phyloP scores from a whole-genome alignment of 805 yeast genomes.

The Candida awuae region DNA sequence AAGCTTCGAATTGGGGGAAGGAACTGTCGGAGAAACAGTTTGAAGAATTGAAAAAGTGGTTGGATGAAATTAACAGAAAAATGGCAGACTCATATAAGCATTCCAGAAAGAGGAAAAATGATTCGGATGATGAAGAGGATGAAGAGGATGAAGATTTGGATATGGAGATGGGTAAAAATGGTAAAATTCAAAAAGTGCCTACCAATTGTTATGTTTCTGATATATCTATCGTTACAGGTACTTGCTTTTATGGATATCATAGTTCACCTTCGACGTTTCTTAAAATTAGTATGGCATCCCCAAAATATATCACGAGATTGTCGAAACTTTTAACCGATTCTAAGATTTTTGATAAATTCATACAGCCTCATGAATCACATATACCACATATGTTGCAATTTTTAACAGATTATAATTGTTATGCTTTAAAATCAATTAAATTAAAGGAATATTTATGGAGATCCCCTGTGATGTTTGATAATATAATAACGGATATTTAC shows the following conservation, averaged over 20 bases:
- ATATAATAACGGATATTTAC: constrained; percentile 6
- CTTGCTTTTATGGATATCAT: constrained; percentile 79
- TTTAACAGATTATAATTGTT: constrained; percentile 72
- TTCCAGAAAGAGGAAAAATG: not conserved
- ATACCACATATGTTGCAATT: constrained; percentile 73
- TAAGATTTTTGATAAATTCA: constrained; percentile 28
- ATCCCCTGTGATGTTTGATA: constrained; percentile 35
- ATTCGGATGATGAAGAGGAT: constrained; percentile 13
- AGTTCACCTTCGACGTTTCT: constrained; percentile 56
- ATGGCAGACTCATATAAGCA: constrained; percentile 1
- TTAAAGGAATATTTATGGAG: constrained; percentile 44
- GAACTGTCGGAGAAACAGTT: constrained; percentile 30
- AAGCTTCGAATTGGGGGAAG: constrained; percentile 22
- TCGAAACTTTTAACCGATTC: constrained; percentile 42
- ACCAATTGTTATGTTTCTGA: constrained; percentile 41
- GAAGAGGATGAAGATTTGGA: constrained; percentile 9
- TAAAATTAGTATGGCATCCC: constrained; percentile 62
- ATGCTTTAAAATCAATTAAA: constrained; percentile 74
- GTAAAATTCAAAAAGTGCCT: not conserved
- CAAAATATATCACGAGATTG: constrained; percentile 48
- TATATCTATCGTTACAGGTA: constrained; percentile 59
- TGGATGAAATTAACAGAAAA: constrained; percentile 13
- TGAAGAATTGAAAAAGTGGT: constrained; percentile 6
- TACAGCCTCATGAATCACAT: constrained; percentile 70
- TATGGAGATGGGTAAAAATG: constrained; percentile 1